A percentile compares a stretch with the other conserved stretches of the same genome.
Evolutionary conservation across 805 yeast species (phyloP).

Genomic region (Dipodascopsis tothii): DNA sequence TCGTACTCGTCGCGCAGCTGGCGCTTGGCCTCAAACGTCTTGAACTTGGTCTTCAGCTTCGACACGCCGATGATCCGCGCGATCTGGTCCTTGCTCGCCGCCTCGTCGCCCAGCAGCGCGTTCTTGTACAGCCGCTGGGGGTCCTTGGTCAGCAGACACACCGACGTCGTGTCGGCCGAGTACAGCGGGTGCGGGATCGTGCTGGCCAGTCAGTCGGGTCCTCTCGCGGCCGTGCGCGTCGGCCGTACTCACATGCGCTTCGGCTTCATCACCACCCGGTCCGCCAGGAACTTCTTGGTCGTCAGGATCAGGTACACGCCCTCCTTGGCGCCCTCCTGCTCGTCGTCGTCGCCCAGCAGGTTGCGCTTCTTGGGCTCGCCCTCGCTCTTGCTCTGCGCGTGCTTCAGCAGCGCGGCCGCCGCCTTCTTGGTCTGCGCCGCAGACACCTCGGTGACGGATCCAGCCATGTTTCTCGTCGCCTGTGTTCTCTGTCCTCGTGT

Average conservation of each 20-base stretch:
- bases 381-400: conserved; percentile 28
- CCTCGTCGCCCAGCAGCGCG: conserved; percentile 27
- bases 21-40: conserved; percentile 82
- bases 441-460: conserved; percentile 4
- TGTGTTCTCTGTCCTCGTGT: no score
- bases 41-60: conserved; percentile 75
- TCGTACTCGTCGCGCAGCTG: conserved; percentile 62
- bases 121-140: conserved; percentile 40
- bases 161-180: conserved; percentile 40
- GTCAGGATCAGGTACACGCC: conserved; percentile 53
- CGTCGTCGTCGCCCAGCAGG: conserved; percentile 53
- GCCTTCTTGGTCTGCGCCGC: conserved; percentile 31
- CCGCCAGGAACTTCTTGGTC: conserved; percentile 56
- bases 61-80: conserved; percentile 57
- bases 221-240: no score
- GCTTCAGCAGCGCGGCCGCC: conserved; percentile 56
- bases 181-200: conserved; percentile 41
- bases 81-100: conserved; percentile 26
- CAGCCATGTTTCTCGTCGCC: no score
- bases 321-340: conserved; percentile 29
- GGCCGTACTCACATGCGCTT: conserved; percentile 31
- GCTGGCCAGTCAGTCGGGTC: conserved; percentile 17
- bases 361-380: conserved; percentile 30
- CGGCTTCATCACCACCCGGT: conserved; percentile 44
- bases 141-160: conserved; percentile 68